Base-by-base conservation (phyloP, 805 yeast genomes). In the Candida rishiriensis region DNA sequence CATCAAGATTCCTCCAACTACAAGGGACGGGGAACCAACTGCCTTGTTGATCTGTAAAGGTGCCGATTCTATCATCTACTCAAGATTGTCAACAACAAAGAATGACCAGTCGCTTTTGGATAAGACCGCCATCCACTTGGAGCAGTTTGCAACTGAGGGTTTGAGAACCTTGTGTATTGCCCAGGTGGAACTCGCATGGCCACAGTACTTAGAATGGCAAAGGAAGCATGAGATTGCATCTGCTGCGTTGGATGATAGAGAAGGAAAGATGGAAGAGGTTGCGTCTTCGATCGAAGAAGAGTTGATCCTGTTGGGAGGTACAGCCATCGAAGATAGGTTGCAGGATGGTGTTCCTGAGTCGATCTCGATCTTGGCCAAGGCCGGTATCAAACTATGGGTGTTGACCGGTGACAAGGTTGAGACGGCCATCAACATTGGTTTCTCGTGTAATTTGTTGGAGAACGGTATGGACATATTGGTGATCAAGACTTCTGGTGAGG, bases 321-420 rank as follows among this genome's bases (percentile, higher is more conserved):
- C 95, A 34, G 93, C 93, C 29, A 86, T 86, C 62, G 95, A 86
- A 62, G 95, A 86, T 69, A 72, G 89, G 60, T 67, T 86, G 48
- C 95, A 86, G 64, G 88, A 83, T 54, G 93, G 93, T 67, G 95
- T 86, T 43, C 91, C 93, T 2, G 93, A 85, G 54, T 76, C 91
- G 13, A 86, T 86, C 57, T 77, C 81, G 8, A 60, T 80, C 6
- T 68, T 86, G 44, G 85, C 78, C 13, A 71, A 79, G 50, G 93
- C 93, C 8, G 93, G 95, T 60, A 83, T 86, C 44, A 86, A 86
- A 61, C 67, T 86, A 42, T 86, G 95, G 95, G 93, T 86, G 38
- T 69, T 86, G 39, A 86, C 95, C 3, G 95, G 95, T 66, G 95
- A 86, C 63, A 85, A 84, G 63, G 87, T 86, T n/a, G 95, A 86